Base-by-base conservation (phyloP, 257 asterid genomes). In the Salvia splendens region DNA sequence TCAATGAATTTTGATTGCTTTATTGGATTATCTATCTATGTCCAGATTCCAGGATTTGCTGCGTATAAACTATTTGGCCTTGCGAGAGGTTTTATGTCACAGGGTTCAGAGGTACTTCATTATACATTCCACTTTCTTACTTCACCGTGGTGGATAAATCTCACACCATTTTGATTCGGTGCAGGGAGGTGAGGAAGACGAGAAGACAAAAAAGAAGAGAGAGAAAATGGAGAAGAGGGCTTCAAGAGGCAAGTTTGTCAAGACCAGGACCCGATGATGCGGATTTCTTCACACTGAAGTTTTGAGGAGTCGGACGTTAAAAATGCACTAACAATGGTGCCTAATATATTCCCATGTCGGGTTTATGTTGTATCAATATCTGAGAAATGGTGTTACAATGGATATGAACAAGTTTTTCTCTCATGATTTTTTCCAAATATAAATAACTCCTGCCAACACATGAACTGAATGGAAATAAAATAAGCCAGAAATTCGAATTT, bases 201-300 rank as follows among this genome's bases (percentile, higher is more conserved):
- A 93, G 40, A 93, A 86, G 79, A 81, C 91, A 1, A 81, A 91
- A 58, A 90, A 82, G 73, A 90, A 90, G 85, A 88, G 97, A 77
- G 97, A 93, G 30, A 93, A 93, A 76, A 72, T 93, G 94, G 99
- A 93, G 78, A 93, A 84, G 81, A 90, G 64, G 82, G 99, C 96
- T 61, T 88, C 96, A 45, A 86, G 95, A 75, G 72, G 83, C 78
- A 93, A 90, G 80, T 81, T 90, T 68, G 75, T 90, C 68, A 88
- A 77, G 82, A 72, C 94, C 10, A 83, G 86, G 78, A 76, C 80
- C 58, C 85, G 95, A 61, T 89, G 69, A 77, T 55, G 36, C 59
- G 36, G 12, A 33, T 46, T 24, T 45, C 24, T 50, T 32, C 38
- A 6, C 28, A 20, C 43, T 24, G 71, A 55, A 51, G n/a, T 14